Evolutionary conservation across 2,329 filamentous ascomycete genomes (phyloP).

Genomic region (Aspergillus eucalypticola): DNA sequence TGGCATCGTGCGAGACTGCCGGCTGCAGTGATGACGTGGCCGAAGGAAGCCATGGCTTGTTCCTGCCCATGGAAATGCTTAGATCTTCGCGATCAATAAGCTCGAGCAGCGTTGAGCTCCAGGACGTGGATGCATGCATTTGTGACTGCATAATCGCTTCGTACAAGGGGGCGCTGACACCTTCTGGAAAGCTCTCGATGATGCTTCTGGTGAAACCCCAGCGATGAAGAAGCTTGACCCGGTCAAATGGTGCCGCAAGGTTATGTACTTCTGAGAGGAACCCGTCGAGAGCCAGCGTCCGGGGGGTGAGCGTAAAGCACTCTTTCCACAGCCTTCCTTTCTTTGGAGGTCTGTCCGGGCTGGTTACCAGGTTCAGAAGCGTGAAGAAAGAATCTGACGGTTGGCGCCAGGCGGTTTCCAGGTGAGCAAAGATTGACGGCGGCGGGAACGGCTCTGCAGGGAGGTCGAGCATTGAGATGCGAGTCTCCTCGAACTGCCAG

Average conservation of each 20-base stretch:
- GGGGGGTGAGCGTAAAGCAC: conserved; percentile 54
- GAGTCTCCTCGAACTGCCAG: conserved; percentile 58
- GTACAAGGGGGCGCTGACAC: conserved; percentile 74
- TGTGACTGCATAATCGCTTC: conserved; percentile 86
- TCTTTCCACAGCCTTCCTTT: conserved; percentile 38
- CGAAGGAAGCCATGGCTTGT: conserved; percentile 39
- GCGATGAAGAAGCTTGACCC: conserved; percentile 72
- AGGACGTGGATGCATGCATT: conserved; percentile 73
- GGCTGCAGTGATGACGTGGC: conserved; percentile 31
- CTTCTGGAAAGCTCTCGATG: conserved; percentile 82
- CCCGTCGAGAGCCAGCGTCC: conserved; percentile 68
- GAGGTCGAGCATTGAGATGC: conserved; percentile 46
- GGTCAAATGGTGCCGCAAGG: conserved; percentile 56
- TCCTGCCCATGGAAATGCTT: conserved; percentile 61
- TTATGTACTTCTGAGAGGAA: conserved; percentile 62
- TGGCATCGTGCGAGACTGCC: conserved; percentile 63
- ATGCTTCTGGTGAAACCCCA: conserved; percentile 64
- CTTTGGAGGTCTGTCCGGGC: conserved; percentile 28
- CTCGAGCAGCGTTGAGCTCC: conserved; percentile 69
- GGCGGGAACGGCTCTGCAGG: conserved; percentile 56
- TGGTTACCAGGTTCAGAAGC: conserved; percentile 51
- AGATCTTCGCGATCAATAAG: conserved; percentile 83
- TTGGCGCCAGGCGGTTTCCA: conserved; percentile 45
- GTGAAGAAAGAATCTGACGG: conserved; percentile 49
- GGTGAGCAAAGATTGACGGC: conserved; percentile 61